Conservation (phyloP, 805 yeast species). For the Lipomyces kockii region DNA sequence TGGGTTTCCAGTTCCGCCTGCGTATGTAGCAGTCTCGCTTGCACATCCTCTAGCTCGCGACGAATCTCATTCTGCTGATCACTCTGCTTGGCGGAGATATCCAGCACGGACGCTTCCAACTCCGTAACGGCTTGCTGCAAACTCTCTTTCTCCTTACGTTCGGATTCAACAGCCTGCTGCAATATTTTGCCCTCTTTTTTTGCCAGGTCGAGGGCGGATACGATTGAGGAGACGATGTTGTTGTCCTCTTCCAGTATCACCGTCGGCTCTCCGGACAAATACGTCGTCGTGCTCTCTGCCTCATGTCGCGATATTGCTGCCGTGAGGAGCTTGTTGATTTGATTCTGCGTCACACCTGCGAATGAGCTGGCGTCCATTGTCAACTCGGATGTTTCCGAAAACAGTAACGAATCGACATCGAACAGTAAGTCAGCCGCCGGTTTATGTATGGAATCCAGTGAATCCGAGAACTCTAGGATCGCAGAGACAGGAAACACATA, state of each 20-base stretch:
- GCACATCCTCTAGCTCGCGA: not conserved
- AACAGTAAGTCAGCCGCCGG: not conserved
- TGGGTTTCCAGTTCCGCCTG: not conserved
- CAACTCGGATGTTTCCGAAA: not conserved
- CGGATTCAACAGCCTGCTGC: not conserved
- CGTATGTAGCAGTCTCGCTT: not conserved
- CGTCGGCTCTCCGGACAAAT: not conserved
- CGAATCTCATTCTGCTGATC: slow-evolving; percentile 11
- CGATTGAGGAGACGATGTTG: not conserved
- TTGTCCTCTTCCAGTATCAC: not conserved
- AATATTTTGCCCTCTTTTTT: not conserved
- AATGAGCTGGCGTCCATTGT: not conserved
- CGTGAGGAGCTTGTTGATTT: not conserved
- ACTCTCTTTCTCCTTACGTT: not conserved
- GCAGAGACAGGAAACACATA: slow-evolving; percentile 26
- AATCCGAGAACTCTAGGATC: not conserved
- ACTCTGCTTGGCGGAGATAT: slow-evolving; percentile 18
- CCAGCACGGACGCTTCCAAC: slow-evolving; percentile 19
- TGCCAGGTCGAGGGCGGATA: not conserved
- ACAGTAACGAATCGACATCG: slow-evolving; percentile 13
- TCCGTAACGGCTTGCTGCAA: slow-evolving; percentile 18
- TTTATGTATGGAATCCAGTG: not conserved
- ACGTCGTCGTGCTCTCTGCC: not conserved
- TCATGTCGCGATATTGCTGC: not conserved
- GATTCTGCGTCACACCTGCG: not conserved